Base-by-base conservation (phyloP, 2,329 filamentous ascomycete species). In the Aspergillus novoparasiticus region DNA sequence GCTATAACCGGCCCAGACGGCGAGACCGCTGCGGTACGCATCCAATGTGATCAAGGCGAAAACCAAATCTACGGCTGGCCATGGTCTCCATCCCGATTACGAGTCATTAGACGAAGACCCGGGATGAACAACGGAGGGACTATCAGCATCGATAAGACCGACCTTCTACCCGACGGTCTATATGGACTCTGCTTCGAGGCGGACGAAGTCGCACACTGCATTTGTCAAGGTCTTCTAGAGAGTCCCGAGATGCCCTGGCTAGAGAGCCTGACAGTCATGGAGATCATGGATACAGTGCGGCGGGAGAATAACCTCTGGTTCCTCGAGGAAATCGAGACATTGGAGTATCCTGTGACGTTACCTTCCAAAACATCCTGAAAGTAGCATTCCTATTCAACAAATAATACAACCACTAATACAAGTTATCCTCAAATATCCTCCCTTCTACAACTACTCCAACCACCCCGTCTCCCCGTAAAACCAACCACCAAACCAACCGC, bases 181-280 rank as follows among this genome's bases (percentile, higher is more conserved):
- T 21, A 53, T 19, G 50, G 50, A 21, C 48, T 23, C 50, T 50
- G 91, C 79, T 92, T 88, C 88, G 89, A 92, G 75, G 90, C 90
- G 0, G 90, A 92, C 72, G 90, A 90, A 79, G 88, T 85, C 65
- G 90, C 88, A 32, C 82, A 86, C 56, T 89, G 88, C 64, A 72
- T 94, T 55, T 82, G 87, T 45, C 90, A 93, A 69, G 90, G 91
- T 32, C 86, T 85, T 77, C 86, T 87, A 72, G 88, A 94, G 81
- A 90, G 90, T 72, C 81, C 82, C 48, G 84, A 83, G n/a, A 81
- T 93, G 75, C 86, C 87, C 23, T 84, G 86, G 80, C 82, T 84
- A 34, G 92, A 95, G 83, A 92, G 88, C 71, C 80, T 93, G 43
- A 82, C 87, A 61, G 90, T 94, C 66, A 94, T 94, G 91, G 87